Conservation (phyloP, 164 flowering plant genomes). For the Saururus chinensis region DNA sequence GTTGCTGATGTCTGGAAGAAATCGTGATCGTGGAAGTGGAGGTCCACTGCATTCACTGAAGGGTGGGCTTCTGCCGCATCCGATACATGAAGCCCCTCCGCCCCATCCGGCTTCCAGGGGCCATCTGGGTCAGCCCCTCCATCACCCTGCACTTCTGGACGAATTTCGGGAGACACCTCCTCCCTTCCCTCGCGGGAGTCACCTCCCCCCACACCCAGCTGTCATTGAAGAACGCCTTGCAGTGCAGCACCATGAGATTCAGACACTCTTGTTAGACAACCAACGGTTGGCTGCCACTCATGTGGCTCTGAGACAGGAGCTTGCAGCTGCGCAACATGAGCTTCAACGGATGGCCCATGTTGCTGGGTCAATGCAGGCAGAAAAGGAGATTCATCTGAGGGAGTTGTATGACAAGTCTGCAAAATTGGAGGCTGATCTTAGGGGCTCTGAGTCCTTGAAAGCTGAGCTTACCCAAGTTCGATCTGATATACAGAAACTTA, state of each 20-base stretch:
- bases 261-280: conserved; percentile 66
- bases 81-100: conserved; percentile 42
- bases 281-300: conserved; percentile 90
- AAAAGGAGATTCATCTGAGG: conserved; percentile 61
- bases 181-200: conserved; percentile 32
- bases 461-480: conserved; percentile 60
- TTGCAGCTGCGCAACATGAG: conserved; percentile 63
- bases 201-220: conserved; percentile 45
- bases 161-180: conserved; percentile 43
- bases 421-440: conserved; percentile 64
- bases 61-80: conserved; percentile 28
- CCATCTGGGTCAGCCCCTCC: conserved; percentile 29
- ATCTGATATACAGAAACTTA: conserved; percentile 64
- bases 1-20: conserved; percentile 57
- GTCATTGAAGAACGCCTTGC: conserved; percentile 71
- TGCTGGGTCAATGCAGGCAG: conserved; percentile 40
- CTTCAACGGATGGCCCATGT: conserved; percentile 44
- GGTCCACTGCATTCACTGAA: conserved; percentile 46
- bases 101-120: conserved; percentile 19
- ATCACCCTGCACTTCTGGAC: conserved; percentile 60
- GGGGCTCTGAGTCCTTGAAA: conserved; percentile 57
- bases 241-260: conserved; percentile 72
- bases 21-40: conserved; percentile 37
- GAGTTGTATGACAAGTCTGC: conserved; percentile 65
- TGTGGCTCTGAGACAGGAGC: conserved; percentile 87